Base-by-base conservation (phyloP, 169 alveolate species). In the Cyclospora cayetanensis region DNA sequence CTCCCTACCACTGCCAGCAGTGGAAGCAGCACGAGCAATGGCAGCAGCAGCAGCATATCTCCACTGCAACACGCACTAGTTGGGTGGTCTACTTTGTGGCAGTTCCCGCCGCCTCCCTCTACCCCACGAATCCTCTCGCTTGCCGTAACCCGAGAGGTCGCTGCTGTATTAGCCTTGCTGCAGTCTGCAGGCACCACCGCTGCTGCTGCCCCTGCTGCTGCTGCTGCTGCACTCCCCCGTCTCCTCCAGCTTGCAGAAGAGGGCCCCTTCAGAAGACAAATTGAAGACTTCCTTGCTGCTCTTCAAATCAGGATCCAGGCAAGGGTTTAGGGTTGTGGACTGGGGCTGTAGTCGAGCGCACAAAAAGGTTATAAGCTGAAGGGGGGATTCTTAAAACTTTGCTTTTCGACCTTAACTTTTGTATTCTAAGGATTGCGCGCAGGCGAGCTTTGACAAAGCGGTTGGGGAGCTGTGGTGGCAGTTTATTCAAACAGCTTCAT, bases 11-110 rank as follows among this genome's bases (percentile, higher is more conserved):
- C 12, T n/a, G 39, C 7, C 34, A 3, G 5, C 4, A 5, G 12
- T 4, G 11, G 77, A 42, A 34, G n/a, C 15, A 7, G 18, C 11
- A 37, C 77, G n/a, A 37, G 35, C 43, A n/a, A 18, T 25, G 11
- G 77, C 42, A 65, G 77, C 77, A 65, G 77, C 77, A 65, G 77
- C 77, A 65, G 77, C 77, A 20, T 37, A 9, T 42, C 25, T 37
- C 77, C 25, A 42, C 77, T 22, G 76, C 76, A 22, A 41, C 76
- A 65, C 31, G 76, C 76, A 18, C 76, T 65, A 3, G 76, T 65
- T 4, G 76, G 76, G 11, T 65, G 76, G 76, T 65, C 76, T n/a
- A 65, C 76, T 12, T 41, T 65, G 5, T 65, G 76, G 76, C 76
- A 65, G 76, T 65, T 65, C 37, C 76, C 76, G 18, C 76, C 76